Conservation (phyloP, 2,329 filamentous ascomycete species). For the Fusarium fujikuroi region DNA sequence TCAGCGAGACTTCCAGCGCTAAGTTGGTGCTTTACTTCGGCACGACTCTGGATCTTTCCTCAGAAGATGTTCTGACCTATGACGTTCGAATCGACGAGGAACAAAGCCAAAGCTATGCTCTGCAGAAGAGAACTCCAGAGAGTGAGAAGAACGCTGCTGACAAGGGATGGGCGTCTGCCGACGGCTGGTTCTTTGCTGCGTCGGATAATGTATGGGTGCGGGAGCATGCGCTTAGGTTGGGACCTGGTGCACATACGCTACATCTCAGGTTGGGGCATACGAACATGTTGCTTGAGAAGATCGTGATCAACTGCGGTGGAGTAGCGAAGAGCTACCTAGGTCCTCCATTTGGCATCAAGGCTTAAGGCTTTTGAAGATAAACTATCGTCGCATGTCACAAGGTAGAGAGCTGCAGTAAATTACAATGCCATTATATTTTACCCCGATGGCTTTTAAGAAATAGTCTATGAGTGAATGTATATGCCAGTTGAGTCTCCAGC, state of each 20-base stretch:
- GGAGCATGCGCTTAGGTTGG: not conserved
- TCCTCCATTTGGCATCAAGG: constrained; percentile 4
- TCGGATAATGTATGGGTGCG: constrained; percentile 28
- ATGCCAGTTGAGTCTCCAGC: not conserved
- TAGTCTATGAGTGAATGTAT: constrained; percentile 2
- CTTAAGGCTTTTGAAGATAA: not conserved
- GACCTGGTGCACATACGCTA: not conserved
- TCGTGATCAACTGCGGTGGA: constrained; percentile 26
- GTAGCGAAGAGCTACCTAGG: constrained; percentile 30
- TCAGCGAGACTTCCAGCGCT: not conserved
- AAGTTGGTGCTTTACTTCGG: constrained; percentile 22
- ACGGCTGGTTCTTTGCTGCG: constrained; percentile 37
- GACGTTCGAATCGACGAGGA: constrained; percentile 11
- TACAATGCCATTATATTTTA: not conserved
- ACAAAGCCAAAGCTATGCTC: not conserved
- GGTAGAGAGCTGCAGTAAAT: rapidly evolving
- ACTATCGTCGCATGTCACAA: not conserved
- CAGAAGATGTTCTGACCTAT: constrained; percentile 20
- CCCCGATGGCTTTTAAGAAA: not conserved
- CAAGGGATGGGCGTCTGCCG: constrained; percentile 27
- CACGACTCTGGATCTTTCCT: constrained; percentile 19
- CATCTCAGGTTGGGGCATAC: constrained; percentile 9
- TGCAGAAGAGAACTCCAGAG: constrained; percentile 17
- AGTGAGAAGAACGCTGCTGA: constrained; percentile 31
- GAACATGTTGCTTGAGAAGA: constrained; percentile 38